Conservation (phyloP, 2,329 filamentous ascomycete species). For the Nemania sp. region DNA sequence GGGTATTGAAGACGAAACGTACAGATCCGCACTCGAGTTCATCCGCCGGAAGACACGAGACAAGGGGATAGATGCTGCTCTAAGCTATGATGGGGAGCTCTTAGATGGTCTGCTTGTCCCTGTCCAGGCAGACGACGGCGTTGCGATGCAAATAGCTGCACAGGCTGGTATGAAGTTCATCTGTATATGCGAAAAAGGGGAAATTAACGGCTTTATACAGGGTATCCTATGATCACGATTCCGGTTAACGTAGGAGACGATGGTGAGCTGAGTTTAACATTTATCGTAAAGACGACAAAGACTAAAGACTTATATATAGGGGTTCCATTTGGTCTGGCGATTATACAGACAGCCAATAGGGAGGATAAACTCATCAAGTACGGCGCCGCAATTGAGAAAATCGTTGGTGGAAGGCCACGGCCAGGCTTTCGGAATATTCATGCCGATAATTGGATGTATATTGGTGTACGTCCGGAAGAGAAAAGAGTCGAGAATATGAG, state of each 20-base stretch:
- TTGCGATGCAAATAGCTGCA: conserved; percentile 76
- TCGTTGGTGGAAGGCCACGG: conserved; percentile 9
- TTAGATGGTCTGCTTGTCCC: conserved; percentile 76
- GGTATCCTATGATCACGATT: conserved; percentile 41
- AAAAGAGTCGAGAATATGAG: neutral
- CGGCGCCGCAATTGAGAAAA: conserved; percentile 32
- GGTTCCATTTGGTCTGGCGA: conserved; percentile 36
- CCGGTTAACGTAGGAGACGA: conserved; percentile 28
- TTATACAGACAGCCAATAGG: conserved; percentile 35
- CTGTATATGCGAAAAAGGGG: neutral
- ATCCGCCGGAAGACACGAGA: conserved; percentile 67
- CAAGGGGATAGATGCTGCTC: conserved; percentile 76
- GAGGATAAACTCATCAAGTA: conserved; percentile 36
- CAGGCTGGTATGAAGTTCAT: conserved; percentile 62
- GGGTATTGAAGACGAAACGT: conserved; percentile 72
- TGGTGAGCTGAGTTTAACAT: conserved; percentile 13
- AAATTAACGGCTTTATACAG: conserved; percentile 52
- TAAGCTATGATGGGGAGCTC: conserved; percentile 59
- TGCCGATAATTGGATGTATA: conserved; percentile 29
- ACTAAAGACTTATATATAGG: conserved; percentile 6
- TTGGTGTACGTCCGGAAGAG: conserved; percentile 18
- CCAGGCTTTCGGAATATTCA: conserved; percentile 22
- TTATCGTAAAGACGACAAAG: neutral
- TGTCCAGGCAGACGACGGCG: conserved; percentile 68
- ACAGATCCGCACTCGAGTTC: conserved; percentile 74